Conservation (phyloP, 495 filamentous ascomycete species). For the Penicillium soppii region DNA sequence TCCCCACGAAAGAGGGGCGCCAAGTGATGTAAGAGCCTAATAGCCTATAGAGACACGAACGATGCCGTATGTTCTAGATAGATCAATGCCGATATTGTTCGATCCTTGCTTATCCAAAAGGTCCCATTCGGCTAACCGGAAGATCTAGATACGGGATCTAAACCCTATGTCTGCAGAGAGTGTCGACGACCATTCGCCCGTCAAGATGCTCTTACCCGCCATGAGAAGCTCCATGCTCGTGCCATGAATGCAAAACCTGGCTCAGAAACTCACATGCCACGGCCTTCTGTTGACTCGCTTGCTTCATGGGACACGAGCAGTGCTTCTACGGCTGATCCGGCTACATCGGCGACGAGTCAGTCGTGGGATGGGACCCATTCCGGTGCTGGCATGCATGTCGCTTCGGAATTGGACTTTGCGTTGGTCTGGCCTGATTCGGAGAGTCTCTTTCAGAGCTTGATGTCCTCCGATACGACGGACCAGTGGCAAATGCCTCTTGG, state of each 20-base stretch:
- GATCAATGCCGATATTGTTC: neutral
- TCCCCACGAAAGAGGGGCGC: conserved; percentile 18
- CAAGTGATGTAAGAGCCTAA: conserved; percentile 6
- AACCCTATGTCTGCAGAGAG: conserved; percentile 44
- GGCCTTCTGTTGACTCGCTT: conserved; percentile 22
- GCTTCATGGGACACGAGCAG: conserved; percentile 27
- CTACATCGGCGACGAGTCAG: conserved; percentile 25
- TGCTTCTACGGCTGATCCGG: conserved; percentile 21
- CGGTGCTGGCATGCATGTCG: conserved; percentile 24
- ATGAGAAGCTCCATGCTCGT: conserved; percentile 47
- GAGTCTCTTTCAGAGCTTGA: conserved; percentile 47
- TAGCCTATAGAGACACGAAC: conserved; percentile 45
- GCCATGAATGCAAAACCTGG: conserved; percentile 26
- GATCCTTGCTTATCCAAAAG: neutral
- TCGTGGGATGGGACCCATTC: conserved; percentile 26
- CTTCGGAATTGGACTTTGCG: conserved; percentile 41
- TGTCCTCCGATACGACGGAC: conserved; percentile 41
- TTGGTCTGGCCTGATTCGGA: conserved; percentile 51
- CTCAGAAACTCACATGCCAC: conserved; percentile 16
- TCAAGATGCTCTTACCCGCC: conserved; percentile 48
- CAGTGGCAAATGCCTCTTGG: conserved; percentile 50
- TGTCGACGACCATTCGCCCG: conserved; percentile 46
- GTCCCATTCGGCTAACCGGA: conserved; percentile 14
- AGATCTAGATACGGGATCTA: conserved; percentile 45
- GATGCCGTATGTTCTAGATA: conserved; percentile 38